phyloP scores from a whole-genome alignment of 1,139 yeast species.

The Magnusiomyces paraingens region DNA sequence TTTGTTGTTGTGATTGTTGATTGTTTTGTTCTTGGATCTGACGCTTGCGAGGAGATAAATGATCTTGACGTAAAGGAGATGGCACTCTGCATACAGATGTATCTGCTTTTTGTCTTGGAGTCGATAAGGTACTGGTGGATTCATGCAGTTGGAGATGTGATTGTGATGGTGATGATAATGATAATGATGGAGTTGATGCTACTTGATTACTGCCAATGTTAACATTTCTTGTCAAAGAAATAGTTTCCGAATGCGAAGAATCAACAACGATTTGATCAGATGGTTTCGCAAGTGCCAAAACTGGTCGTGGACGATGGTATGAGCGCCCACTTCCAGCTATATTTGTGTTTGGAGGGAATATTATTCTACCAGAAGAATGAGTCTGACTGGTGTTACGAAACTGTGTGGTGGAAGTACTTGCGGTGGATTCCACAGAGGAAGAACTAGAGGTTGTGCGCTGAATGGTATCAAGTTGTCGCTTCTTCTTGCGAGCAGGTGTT shows the following conservation, averaged over 20 bases:
- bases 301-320: conserved; percentile 7
- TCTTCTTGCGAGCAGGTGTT: conserved; percentile 15
- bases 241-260: not conserved
- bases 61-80: no score
- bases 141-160: not conserved
- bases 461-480: conserved; percentile 12
- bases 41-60: no score
- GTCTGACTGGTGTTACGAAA: not conserved
- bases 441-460: conserved; percentile 1
- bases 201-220: not conserved
- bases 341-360: conserved; percentile 14
- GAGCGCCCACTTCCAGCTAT: conserved; percentile 16
- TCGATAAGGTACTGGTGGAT: no score
- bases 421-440: no score
- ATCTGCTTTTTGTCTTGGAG: no score
- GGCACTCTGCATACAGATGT: no score
- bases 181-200: no score
- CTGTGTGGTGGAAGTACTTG: not conserved
- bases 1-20: no score
- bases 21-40: no score
- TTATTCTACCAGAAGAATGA: conserved; percentile 9
- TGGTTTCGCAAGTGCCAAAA: conserved; percentile 1
- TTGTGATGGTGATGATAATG: not conserved
- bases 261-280: conserved; percentile 2
- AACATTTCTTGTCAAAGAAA: not conserved